These are phyloP conservation scores for Lichenothelia convexa DNA, from an alignment of 495 filamentous ascomycete genomes.

Conservation along the genomic window DNA sequence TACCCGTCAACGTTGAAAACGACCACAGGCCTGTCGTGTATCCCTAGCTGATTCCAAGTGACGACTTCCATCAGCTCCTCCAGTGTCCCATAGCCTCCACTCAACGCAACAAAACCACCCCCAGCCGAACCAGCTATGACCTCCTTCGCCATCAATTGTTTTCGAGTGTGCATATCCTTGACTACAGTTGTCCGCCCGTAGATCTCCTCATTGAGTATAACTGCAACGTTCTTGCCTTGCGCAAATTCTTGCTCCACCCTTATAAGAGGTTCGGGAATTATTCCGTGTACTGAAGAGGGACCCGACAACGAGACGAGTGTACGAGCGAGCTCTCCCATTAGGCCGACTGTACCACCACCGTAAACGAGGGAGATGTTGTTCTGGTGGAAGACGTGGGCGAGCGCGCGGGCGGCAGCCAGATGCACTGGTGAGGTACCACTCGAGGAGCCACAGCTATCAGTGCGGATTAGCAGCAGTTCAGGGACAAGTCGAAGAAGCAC, in stretches of 20 bases:
- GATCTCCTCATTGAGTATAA: conserved; percentile 39
- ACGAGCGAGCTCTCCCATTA: conserved; percentile 85
- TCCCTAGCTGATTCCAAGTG: conserved; percentile 96
- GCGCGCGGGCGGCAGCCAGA: conserved; percentile 54
- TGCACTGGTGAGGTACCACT: conserved; percentile 50
- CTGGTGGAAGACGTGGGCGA: conserved; percentile 54
- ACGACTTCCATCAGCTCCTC: conserved; percentile 94
- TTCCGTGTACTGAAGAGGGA: conserved; percentile 68
- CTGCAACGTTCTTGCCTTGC: conserved; percentile 22
- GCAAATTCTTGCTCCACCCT: conserved; percentile 47
- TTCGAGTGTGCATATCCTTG: conserved; percentile 86
- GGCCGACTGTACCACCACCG: conserved; percentile 79
- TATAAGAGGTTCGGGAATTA: conserved; percentile 78
- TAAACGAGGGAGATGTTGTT: conserved; percentile 71
- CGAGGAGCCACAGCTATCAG: conserved; percentile 46
- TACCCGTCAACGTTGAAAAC: conserved; percentile 77
- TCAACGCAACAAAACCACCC: conserved; percentile 75
- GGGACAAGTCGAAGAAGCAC: conserved; percentile 1
- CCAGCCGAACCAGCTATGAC: conserved; percentile 66
- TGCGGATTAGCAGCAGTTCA: not conserved
- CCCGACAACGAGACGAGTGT: conserved; percentile 77
- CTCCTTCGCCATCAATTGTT: conserved; percentile 76
- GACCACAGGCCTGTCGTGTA: conserved; percentile 65
- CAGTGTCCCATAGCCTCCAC: conserved; percentile 83
- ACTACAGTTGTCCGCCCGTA: conserved; percentile 80